Evolutionary conservation across 1,139 yeast species (phyloP), one percentile per base, ranked within the genome.

Genomic region (Zygosaccharomyces sapae): DNA sequence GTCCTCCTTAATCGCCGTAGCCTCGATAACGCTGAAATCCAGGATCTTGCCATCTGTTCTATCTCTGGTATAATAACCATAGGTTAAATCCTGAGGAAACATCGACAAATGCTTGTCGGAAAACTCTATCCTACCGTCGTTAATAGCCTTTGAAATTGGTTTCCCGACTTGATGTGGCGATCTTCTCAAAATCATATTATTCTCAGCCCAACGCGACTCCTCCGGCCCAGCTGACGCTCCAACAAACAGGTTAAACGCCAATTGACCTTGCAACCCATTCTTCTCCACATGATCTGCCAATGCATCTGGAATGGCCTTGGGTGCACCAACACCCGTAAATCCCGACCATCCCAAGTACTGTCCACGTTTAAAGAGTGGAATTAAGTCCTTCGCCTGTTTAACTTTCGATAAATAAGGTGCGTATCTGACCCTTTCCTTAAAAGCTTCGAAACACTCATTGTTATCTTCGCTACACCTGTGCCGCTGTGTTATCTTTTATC

Each of bases 121-220:
- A 70, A 92, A 92, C 60, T 76, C 74, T 52, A 92, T 92, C 67
- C 84, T 76, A 49, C 96, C 95, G 47, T 80, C 83, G 69, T 92
- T 92, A 70, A 92, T 92, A 47, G 92, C 90, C 53, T 77, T 79
- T 41, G 95, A 86, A 64, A 92, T 90, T 61, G 96, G 95, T 68
- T 86, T 90, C 63, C 97, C 97, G 51, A 92, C 97, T 72, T 92
- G 98, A 72, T 92, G 97, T 31, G 98, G 98, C 22, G 97, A 83
- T 71, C 98, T 83, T 65, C 86, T 79, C 56, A 79, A 72, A 58
- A 92, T 82, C 97, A 92, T 90, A 59, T 79, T 74, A 63, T 86
- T 79, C 37, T 79, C 78, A 22, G 97, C 98, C 97, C 97, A 92
- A 69, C 89, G 79, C 46, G 88, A 79, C 71, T 92, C 98, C 67